These are phyloP conservation scores for Fraxinus excelsior DNA, from an alignment of 257 asterid genomes.

Conservation along the genomic window DNA sequence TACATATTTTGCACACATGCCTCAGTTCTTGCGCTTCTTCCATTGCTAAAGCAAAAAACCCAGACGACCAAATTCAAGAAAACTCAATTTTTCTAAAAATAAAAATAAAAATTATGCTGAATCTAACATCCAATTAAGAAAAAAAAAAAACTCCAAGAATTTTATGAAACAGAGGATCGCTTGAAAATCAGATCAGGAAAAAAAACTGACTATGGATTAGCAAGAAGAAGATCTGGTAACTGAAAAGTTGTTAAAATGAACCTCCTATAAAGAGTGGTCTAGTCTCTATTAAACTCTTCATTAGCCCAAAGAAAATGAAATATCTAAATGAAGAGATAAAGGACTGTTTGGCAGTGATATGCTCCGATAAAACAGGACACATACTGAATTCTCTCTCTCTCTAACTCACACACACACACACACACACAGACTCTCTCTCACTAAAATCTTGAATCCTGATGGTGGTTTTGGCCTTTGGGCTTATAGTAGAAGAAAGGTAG, in stretches of 20 bases:
- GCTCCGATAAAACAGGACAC: conserved; percentile 4
- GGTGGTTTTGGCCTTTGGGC: conserved; percentile 5
- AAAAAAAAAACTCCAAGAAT: conserved; percentile 12
- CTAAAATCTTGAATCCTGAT: conserved; percentile 18
- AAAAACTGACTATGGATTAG: background rate
- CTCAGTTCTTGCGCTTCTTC: conserved; percentile 48
- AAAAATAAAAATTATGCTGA: background rate
- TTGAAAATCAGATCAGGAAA: conserved; percentile 30
- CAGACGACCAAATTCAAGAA: conserved; percentile 32
- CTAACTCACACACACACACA: background rate
- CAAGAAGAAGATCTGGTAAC: conserved; percentile 37
- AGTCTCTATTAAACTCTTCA: conserved; percentile 29
- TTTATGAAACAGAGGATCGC: conserved; percentile 19
- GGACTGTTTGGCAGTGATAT: conserved; percentile 37
- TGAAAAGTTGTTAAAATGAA: conserved; percentile 1
- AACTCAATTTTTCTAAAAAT: background rate
- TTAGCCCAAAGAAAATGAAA: conserved; percentile 24
- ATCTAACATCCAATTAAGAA: conserved; percentile 26
- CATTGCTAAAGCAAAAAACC: conserved; percentile 38
- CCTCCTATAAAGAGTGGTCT: background rate
- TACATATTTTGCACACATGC: conserved; percentile 70
- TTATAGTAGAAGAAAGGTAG: conserved; percentile 30
- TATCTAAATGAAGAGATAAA: conserved; percentile 29
- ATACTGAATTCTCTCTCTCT: background rate
- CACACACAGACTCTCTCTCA: background rate